Conservation (phyloP, 2,329 filamentous ascomycete species). For the Aspergillus candidus region DNA sequence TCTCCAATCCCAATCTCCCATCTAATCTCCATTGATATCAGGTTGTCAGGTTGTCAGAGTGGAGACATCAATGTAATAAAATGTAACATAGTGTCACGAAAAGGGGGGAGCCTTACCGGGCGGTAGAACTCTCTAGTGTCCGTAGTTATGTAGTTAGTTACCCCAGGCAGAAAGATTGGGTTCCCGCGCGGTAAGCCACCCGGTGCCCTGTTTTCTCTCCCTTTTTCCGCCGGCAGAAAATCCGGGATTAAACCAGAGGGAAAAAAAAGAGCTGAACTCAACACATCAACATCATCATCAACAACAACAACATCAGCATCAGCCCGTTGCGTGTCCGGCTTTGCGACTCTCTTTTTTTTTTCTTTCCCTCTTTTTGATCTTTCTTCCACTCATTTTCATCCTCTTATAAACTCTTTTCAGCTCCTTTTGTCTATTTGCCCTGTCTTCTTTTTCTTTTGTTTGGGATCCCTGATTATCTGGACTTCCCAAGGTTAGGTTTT, state of each 20-base stretch:
- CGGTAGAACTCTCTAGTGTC: no score
- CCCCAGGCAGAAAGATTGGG: background rate
- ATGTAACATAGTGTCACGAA: no score
- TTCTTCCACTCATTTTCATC: constrained; percentile 8
- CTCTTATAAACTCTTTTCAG: background rate
- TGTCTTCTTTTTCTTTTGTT: background rate
- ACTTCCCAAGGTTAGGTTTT: background rate
- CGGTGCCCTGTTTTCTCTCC: background rate
- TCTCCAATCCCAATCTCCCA: no score
- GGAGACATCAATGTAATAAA: no score
- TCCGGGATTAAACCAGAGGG: constrained; percentile 11
- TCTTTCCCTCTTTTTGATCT: background rate
- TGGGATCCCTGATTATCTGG: background rate
- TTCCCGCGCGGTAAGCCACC: constrained; percentile 9
- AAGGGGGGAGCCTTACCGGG: no score
- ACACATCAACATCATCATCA: constrained; percentile 3
- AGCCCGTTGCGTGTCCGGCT: background rate
- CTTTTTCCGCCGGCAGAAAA: constrained; percentile 24
- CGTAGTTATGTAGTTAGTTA: no score
- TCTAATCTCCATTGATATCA: no score
- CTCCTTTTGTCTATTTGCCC: constrained; percentile 3
- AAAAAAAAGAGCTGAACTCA: constrained; percentile 7
- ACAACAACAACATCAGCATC: constrained; percentile 5
- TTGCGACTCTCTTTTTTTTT: no score
- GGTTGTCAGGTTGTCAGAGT: no score